These are phyloP conservation scores for Coix lacrymajobi DNA, from an alignment of 176 grass and related monocot genomes.

Conservation along the genomic window DNA sequence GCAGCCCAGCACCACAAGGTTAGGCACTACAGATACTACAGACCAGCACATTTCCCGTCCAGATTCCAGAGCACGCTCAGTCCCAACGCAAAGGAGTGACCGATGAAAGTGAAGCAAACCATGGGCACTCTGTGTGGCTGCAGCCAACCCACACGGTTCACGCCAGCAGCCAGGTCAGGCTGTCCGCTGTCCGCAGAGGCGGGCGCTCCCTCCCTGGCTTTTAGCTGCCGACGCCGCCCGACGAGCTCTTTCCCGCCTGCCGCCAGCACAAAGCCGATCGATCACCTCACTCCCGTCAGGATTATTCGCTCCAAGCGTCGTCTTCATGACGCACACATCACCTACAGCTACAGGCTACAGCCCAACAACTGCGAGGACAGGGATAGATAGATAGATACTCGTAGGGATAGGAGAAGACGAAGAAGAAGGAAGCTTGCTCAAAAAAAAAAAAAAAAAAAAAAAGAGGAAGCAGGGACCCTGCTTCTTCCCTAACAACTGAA, in stretches of 20 bases:
- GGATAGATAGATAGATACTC: no score
- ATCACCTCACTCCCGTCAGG: neutral
- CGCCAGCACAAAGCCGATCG: neutral
- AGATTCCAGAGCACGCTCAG: neutral
- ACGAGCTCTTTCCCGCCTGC: neutral
- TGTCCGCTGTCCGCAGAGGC: neutral
- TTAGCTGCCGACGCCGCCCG: neutral
- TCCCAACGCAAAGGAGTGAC: neutral
- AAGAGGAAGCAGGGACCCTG: conserved; percentile 3
- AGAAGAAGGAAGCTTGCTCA: no score
- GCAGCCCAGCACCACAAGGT: no score
- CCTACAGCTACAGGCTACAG: neutral
- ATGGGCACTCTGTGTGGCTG: neutral
- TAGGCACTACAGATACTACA: neutral
- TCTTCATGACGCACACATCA: conserved; percentile 28
- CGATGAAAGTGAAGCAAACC: neutral
- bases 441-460: no score
- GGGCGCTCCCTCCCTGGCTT: neutral
- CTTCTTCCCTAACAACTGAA: conserved; percentile 18
- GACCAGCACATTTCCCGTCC: neutral
- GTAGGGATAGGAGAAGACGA: neutral
- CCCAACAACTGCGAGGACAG: conserved; percentile 7
- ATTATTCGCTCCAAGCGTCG: conserved; percentile 18
- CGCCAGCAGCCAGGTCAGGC: no score
- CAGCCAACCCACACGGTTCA: neutral